Evolutionary conservation across 2,329 filamentous ascomycete genomes (phyloP), one percentile per base, ranked within the genome.

Genomic region (Xylariaceae sp.): DNA sequence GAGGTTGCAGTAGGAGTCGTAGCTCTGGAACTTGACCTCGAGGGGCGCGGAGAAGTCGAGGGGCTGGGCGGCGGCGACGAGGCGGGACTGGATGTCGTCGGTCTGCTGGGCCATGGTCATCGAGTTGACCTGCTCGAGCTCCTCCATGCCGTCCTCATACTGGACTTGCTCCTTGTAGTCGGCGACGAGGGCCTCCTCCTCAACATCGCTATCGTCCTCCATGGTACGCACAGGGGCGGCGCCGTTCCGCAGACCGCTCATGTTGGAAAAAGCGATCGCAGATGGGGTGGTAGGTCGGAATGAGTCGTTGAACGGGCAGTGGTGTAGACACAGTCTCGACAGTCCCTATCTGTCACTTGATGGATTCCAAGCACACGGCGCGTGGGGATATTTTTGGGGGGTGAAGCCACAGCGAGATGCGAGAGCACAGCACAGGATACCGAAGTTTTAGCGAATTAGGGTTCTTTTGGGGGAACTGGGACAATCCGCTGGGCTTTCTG

Each of bases 1-100:
- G 65, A 99, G 80, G 75, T 90, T 96, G 86, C 94, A 99, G 83
- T 99, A 99, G 72, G 90, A 90, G 78, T 99, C 94, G 81, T 99
- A 99, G 78, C 92, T 97, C 73, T 90, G 87, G 78, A 97, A 97
- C 78, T 97, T 97, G 73, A 90, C 89, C 75, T 97, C 94, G 51
- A 99, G 82, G 33, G 92, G 90, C 44, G 94, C 94, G 69, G 94
- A 91, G 74, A 96, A 97, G 71, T 99, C 94, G 62, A 99, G 81
- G 47, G 94, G 94, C 67, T 94, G 93, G 60, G 94, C 94, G 54
- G 94, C 94, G 61, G 92, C 90, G 60, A 87, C 87, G 59, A 99
- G 82, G 71, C 94, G 89, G 58, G 90, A 88, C 77, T 97, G 92
- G 66, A 99, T 90, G 70, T 97, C 94, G 73, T 96, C 90, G 69